Evolutionary conservation across 805 yeast genomes (phyloP), one percentile per base, ranked within the genome.

Genomic region (Sugiyamaella mastotermitis): DNA sequence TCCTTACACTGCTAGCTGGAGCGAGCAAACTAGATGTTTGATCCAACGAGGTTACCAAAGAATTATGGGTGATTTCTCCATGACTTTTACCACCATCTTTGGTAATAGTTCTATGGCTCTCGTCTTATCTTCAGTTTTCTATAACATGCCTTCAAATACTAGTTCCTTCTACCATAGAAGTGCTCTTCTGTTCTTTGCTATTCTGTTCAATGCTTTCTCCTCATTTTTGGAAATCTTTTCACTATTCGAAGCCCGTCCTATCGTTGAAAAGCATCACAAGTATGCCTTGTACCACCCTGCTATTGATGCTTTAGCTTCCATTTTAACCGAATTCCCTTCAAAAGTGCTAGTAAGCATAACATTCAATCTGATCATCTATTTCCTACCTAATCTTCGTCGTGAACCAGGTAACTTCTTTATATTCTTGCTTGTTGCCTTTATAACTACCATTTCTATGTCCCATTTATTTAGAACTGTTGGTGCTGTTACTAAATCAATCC

Each of bases 221-320:
- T 63, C 72, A 21, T 49, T 71, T 31, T 55, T 69, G 42, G 76
- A 71, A 50, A 66, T 71, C 41, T 55, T 66, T 35, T 43, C 62
- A 18, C 53, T 64, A 21, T 71, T 57, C 45, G 72, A 65, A 42
- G 66, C 69, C 22, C 68, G 83, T 51, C 69, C 74, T 14, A 68
- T 78, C 43, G 71, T 75, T 26, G 77, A 72, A 47, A 77, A 78
- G 51, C 83, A 77, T 45, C 69, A 70, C 46, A 66, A 68, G 19
- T 76, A 69, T 48, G 76, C 79, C 1, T 53, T 78, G 27, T 77
- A 77, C 47, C 78, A 71, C 45, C 80, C 82, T 9, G 62, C 76
- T 37, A 79, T 84, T 4, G 80, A 79, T 50, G 81, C 84, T 0
- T 49, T 79, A 30, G 78, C 83, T 0, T 71, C 78, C 2, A 66